Evolutionary conservation across 2,329 filamentous ascomycete genomes (phyloP).

Genomic region (Hirsutella minnesotensis): DNA sequence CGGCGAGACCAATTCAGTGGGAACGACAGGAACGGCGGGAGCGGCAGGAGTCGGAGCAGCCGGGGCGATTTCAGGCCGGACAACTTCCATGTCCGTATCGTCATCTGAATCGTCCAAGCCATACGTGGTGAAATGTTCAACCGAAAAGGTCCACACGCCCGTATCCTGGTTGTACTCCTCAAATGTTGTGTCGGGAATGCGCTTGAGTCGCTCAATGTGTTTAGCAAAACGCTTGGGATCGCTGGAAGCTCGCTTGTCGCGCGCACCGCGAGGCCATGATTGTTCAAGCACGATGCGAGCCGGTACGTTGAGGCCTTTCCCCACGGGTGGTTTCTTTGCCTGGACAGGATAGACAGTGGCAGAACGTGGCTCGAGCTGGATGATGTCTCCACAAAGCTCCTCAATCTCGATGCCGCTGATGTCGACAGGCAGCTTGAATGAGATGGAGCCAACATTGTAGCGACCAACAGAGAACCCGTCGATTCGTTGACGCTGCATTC

Average conservation of each 20-base stretch:
- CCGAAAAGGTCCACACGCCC: slow-evolving; percentile 81
- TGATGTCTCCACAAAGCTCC: slow-evolving; percentile 64
- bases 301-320: slow-evolving; percentile 85
- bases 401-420: slow-evolving; percentile 69
- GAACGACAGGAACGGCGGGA: slow-evolving; percentile 7
- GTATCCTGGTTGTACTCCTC: slow-evolving; percentile 66
- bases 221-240: slow-evolving; percentile 59
- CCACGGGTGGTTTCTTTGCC: slow-evolving; percentile 67
- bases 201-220: slow-evolving; percentile 71
- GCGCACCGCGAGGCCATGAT: slow-evolving; percentile 68
- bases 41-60: too few species aligned
- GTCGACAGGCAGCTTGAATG: slow-evolving; percentile 74
- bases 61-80: slow-evolving; percentile 12
- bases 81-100: slow-evolving; percentile 42
- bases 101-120: slow-evolving; percentile 69
- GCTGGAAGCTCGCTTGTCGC: slow-evolving; percentile 39
- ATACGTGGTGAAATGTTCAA: slow-evolving; percentile 97
- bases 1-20: slow-evolving; percentile 8
- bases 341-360: slow-evolving; percentile 79
- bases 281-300: slow-evolving; percentile 81
- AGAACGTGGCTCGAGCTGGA: slow-evolving; percentile 63
- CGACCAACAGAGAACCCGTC: slow-evolving; percentile 72
- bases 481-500: slow-evolving; percentile 65
- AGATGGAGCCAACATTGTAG: slow-evolving; percentile 66
- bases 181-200: slow-evolving; percentile 71